Base-by-base conservation (phyloP, 805 yeast genomes). In the Dipodascus albidus region DNA sequence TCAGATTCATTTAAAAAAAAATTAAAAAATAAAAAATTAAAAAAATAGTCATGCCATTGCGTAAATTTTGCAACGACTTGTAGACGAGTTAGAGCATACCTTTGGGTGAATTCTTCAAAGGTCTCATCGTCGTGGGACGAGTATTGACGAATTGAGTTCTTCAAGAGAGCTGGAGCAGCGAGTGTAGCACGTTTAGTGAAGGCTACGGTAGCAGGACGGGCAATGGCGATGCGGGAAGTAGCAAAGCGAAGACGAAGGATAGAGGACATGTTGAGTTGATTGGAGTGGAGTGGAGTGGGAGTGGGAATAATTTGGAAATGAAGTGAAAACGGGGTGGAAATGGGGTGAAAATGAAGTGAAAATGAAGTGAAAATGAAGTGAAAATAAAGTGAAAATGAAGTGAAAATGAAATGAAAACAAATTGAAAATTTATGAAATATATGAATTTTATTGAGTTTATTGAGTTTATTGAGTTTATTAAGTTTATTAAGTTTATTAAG, bases 91-190 rank as follows among this genome's bases (percentile, higher is more conserved):
- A 14, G 9, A 17, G 41, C 33, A 23, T 48, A 23, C 38, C 50
- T 27, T 20, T 48, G 33, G 21, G 96, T 87, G 78, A 88, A 89
- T 75, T 90, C 96, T 74, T 89, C 97, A 61, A 87, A 90, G 53
- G 96, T 82, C 76, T 89, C 97, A 70, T 87, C 96, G 61, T 83
- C 87, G 68, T 87, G 95, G 62, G 76, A 78, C 53, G 95, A 85
- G 78, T 86, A 89, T 64, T 76, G 76, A 81, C 96, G 81, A 50
- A 55, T 50, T 47, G 49, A 51, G 52, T 42, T 48, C 51, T 31
- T 38, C 47, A 38, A 35, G 24, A 41, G 56, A 22, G 38, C 11
- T 14, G 21, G 44, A 31, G 54, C 48, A 22, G 51, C 51, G 48
- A 23, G 27, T 3, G 51, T 17, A 35, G 49, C 23, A 9, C 31